Base-by-base conservation (phyloP, 2,329 filamentous ascomycete genomes). In the Cladosporium sp. region DNA sequence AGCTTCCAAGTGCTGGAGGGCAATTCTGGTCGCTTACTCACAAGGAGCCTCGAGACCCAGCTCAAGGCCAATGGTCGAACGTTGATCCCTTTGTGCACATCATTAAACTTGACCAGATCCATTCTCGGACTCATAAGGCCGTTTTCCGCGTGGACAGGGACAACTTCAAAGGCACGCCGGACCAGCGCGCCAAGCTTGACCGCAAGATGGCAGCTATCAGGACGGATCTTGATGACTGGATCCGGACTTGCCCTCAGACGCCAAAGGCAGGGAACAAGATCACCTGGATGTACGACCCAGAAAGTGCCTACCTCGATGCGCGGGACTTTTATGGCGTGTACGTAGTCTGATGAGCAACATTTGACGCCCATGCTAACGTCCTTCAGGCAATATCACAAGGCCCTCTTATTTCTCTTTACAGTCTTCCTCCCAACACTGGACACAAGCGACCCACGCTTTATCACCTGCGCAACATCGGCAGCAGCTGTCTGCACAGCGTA, bases 401-500 rank as follows among this genome's bases (percentile, higher is more conserved):
- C 54, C 0, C 8, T 57, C 13, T 17, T 57, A 8, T 49, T 42
- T 3, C 44, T 57, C 2, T 57, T 49, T 24, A 57, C 54, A 2
- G 24, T 45, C 8, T 45, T 57, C 15, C 44, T 57, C 3, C 54
- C 54, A 42, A 50, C 34, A 9, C 13, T 57, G 35, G 44, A 57
- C 3, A 49, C 34, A 7, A 32, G 35, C 0, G 54, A 57, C 54
- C 47, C 34, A 8, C 54, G 54, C 24, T 49, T 57, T 35, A 40
- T 42, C 12, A 50, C 44, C 15, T 49, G 54, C 19, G 54, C 54
- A 12, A 36, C 20, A 3, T 57, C 54, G 2, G 54, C 54, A 7
- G 24, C 47, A n/a, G 34, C 54, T 4, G 47, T 42, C 12, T 57
- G 54, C 52, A 47, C 52, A 13, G 68, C 66, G 6, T 69, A 69